These are phyloP conservation scores for Mycosphaerella sp. DNA, from an alignment of 2,329 filamentous ascomycete species.

Conservation along the genomic window DNA sequence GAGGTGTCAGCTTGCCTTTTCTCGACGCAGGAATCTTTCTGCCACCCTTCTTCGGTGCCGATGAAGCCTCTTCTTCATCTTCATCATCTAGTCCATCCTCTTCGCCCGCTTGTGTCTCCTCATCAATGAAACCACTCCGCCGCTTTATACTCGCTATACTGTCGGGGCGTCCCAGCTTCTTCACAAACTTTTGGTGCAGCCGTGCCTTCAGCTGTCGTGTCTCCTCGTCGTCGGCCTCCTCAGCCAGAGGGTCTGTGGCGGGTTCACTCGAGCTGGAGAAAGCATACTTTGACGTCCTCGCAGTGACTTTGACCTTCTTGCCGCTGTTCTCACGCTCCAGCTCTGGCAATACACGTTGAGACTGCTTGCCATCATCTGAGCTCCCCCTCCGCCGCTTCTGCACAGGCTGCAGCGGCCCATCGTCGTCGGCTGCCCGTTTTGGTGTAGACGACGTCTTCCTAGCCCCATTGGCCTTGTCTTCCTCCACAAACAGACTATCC, in stretches of 20 bases:
- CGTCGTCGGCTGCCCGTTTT: conserved; percentile 21
- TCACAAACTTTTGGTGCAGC: conserved; percentile 78
- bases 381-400: conserved; percentile 18
- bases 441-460: conserved; percentile 6
- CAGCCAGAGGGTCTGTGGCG: conserved; percentile 38
- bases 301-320: conserved; percentile 37
- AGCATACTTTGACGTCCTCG: conserved; percentile 53
- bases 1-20: conserved; percentile 80
- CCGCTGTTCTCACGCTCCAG: not conserved
- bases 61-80: conserved; percentile 47
- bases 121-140: conserved; percentile 49
- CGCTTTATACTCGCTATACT: conserved; percentile 65
- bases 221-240: conserved; percentile 46
- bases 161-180: conserved; percentile 81
- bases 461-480: conserved; percentile 29
- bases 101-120: conserved; percentile 47
- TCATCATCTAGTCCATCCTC: conserved; percentile 55
- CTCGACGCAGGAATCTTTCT: conserved; percentile 52
- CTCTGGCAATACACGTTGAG: not conserved
- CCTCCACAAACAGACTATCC: conserved; percentile 27
- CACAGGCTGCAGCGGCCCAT: conserved; percentile 14
- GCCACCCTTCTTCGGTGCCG: conserved; percentile 42
- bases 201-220: conserved; percentile 58
- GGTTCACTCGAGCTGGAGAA: conserved; percentile 48
- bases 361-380: conserved; percentile 21